phyloP scores from a whole-genome alignment of 164 flowering plant species.

The Umbilicus rupestris region DNA sequence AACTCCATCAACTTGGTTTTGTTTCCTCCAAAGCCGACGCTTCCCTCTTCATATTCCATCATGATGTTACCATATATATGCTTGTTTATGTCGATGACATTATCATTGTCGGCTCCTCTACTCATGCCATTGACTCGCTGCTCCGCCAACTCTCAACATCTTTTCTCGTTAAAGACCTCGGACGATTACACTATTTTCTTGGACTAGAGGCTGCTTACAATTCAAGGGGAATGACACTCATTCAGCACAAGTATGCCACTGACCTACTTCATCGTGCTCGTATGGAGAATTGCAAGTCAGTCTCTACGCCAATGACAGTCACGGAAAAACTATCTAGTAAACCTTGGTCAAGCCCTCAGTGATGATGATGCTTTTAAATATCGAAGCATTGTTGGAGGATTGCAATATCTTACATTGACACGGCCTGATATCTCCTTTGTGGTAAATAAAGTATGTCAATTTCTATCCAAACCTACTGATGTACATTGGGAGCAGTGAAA shows the following conservation, averaged over 20 bases:
- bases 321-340: background rate
- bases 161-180: slow-evolving; percentile 1
- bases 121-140: background rate
- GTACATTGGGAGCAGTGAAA: background rate
- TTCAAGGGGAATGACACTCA: background rate
- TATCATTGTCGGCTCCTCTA: background rate
- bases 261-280: background rate
- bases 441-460: background rate
- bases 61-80: background rate
- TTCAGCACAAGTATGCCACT: background rate
- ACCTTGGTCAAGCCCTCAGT: background rate
- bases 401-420: background rate
- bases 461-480: background rate
- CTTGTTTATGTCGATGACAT: slow-evolving; percentile 11
- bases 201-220: background rate
- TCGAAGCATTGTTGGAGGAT: background rate
- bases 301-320: background rate
- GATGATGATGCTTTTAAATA: background rate
- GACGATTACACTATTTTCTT: background rate
- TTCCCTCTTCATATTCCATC: background rate
- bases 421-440: slow-evolving; percentile 3
- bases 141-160: background rate
- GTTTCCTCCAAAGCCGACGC: background rate
- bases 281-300: background rate
- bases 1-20: background rate